A percentile compares a stretch with the other conserved stretches of the same genome.
Conservation (phyloP, 768 basidiomycete species). For the Flagelloscypha sp. region DNA sequence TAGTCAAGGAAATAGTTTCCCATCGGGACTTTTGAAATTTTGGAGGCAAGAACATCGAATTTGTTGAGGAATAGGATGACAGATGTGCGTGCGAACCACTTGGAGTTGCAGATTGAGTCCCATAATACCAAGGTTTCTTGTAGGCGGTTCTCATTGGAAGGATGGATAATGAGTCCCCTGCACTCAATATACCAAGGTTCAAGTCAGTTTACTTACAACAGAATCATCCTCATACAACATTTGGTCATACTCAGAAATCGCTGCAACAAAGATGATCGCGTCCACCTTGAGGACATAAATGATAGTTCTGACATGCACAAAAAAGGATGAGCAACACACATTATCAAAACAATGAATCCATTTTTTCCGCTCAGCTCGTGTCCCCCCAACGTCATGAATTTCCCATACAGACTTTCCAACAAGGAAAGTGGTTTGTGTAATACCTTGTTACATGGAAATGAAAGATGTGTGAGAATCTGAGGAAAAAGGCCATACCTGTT, state of each 20-base stretch:
- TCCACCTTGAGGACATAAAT: conserved; percentile 61
- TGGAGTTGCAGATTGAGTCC: conserved; percentile 86
- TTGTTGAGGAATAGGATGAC: conserved; percentile 47
- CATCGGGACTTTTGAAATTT: conserved; percentile 26
- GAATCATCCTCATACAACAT: conserved; percentile 59
- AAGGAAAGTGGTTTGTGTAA: too few relatives aligned
- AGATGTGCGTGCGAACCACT: conserved; percentile 87
- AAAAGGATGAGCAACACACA: too few relatives aligned
- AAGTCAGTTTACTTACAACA: conserved; percentile 33
- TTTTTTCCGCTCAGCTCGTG: too few relatives aligned
- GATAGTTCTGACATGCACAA: too few relatives aligned
- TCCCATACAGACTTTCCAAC: too few relatives aligned
- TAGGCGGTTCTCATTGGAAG: too few relatives aligned
- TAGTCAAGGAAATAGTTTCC: conserved; percentile 41
- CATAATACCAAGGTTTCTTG: conserved; percentile 84
- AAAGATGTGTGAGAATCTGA: conserved; percentile 39
- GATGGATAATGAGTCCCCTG: conserved; percentile 14
- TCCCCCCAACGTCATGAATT: conserved; percentile 72
- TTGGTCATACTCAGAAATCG: conserved; percentile 70
- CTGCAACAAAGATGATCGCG: conserved; percentile 63
- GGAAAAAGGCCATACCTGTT: conserved; percentile 43
- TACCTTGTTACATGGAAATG: conserved; percentile 21
- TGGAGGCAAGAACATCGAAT: background rate
- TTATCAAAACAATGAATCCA: too few relatives aligned
- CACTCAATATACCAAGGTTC: conserved; percentile 2